Evolutionary conservation across 345 rosid species (phyloP), one percentile per base, ranked within the genome.

Genomic region (Cardamine chenopodiifolia): DNA sequence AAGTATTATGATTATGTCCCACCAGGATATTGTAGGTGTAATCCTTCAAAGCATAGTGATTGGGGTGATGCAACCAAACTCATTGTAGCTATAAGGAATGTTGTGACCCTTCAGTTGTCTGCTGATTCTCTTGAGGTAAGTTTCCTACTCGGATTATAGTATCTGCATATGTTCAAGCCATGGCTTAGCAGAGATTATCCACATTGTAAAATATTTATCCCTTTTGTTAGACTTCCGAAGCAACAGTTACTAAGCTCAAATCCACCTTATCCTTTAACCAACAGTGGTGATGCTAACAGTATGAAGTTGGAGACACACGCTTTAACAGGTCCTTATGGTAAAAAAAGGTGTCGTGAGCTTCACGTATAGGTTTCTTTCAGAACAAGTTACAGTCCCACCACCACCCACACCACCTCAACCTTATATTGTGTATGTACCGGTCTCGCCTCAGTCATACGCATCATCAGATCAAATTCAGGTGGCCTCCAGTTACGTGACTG

Each of bases 321-420:
- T 77, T 88, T 89, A 17, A 75, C 84, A 23, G 83, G 62, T 52
- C 82, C 91, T 1, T 85, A 90, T 0, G 98, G 98, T 20, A 86
- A 81, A 73, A n/a, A 84, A 86, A 74, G 98, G 97, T 23, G 77
- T 72, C 54, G 54, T 93, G 7, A 77, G 37, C 22, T 87, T 93
- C 63, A 83, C 97, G 40, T 93, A 70, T 75, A 87, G 78, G 79
- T 85, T 93, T 42, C 69, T 75, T 52, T 8, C 45, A 2, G 49
- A 75, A 11, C 62, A 75, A 67, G 54, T 67, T 18, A 58, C 35
- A 9, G 52, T 35, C 13, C 17, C 59, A 37, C 54, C 25, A 31
- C 3, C 40, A 34, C 3, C 39, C 12, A 13, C 72, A 26, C 23
- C 42, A 47, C 14, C 50, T 8, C 73, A 66, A 11, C 73, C 73